A percentile compares a stretch with the other conserved stretches of the same genome.
phyloP scores from a whole-genome alignment of 2,329 filamentous ascomycete species.

The Ascocoryne sarcoides region DNA sequence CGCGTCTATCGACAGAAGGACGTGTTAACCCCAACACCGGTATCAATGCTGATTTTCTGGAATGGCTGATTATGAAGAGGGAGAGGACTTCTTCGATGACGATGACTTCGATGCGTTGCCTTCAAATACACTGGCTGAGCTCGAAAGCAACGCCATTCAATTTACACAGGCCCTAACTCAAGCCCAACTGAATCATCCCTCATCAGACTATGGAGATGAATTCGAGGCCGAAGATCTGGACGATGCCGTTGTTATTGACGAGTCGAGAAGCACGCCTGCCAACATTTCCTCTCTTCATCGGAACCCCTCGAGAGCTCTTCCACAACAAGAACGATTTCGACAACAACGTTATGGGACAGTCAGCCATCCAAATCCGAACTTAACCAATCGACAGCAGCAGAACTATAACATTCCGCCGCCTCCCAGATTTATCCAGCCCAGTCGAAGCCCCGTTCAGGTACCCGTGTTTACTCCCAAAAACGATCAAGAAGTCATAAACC shows the following conservation, averaged over 20 bases:
- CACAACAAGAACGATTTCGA: slow-evolving; percentile 18
- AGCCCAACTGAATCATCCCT: slow-evolving; percentile 18
- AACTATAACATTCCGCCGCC: slow-evolving; percentile 1
- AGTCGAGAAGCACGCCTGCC: slow-evolving; percentile 21
- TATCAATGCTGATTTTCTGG: slow-evolving; percentile 30
- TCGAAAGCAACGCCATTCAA: slow-evolving; percentile 55
- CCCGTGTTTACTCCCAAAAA: not conserved
- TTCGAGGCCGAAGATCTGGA: slow-evolving; percentile 37
- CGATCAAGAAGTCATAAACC: not conserved
- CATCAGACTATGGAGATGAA: slow-evolving; percentile 32
- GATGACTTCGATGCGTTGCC: slow-evolving; percentile 55
- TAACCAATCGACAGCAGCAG: slow-evolving; percentile 10
- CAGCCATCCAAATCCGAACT: slow-evolving; percentile 5
- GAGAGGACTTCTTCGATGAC: slow-evolving; percentile 54
- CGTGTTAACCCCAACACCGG: no score
- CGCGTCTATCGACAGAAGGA: no score
- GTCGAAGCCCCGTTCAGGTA: not conserved
- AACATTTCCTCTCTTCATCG: slow-evolving; percentile 10
- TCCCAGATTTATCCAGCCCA: slow-evolving; percentile 10
- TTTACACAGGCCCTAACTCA: slow-evolving; percentile 36
- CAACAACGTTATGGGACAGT: slow-evolving; percentile 16
- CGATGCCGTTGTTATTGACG: slow-evolving; percentile 42
- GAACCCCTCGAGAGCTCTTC: slow-evolving; percentile 10
- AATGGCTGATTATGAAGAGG: slow-evolving; percentile 30
- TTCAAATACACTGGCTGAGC: slow-evolving; percentile 47